These are phyloP conservation scores for Rhodotorula taiwanensis DNA, from an alignment of 768 basidiomycete genomes.

Conservation along the genomic window DNA sequence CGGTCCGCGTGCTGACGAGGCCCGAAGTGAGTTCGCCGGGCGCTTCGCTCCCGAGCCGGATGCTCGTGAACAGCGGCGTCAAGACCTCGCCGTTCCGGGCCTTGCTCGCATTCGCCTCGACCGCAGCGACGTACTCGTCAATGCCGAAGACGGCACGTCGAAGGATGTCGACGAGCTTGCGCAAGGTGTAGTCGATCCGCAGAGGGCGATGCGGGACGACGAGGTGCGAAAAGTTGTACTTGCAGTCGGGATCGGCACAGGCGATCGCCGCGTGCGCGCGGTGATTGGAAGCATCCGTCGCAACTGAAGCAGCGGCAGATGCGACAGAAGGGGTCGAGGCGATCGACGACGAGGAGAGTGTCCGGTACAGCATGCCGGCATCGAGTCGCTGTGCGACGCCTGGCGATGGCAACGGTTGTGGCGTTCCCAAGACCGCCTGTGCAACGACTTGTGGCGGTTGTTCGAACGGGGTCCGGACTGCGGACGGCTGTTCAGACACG, in stretches of 20 bases:
- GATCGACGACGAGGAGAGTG: neutral
- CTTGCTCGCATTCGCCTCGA: slow-evolving; percentile 54
- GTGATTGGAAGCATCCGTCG: neutral
- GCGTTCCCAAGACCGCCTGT: neutral
- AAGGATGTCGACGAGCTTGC: slow-evolving; percentile 16
- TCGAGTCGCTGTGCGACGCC: neutral
- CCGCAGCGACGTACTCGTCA: slow-evolving; percentile 57
- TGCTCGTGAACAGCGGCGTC: slow-evolving; percentile 10
- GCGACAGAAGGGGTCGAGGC: neutral
- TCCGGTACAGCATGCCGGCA: neutral
- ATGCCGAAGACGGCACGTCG: slow-evolving; percentile 5
- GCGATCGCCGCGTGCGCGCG: neutral
- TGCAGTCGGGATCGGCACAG: slow-evolving; percentile 15
- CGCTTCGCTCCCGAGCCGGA: slow-evolving; percentile 1
- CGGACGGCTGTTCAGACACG: no score
- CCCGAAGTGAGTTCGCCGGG: neutral
- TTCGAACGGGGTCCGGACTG: no score
- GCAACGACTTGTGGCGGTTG: neutral
- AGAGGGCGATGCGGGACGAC: neutral
- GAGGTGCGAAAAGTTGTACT: neutral
- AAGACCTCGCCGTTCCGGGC: slow-evolving; percentile 43
- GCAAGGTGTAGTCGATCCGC: slow-evolving; percentile 24
- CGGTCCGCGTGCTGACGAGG: neutral
- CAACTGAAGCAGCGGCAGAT: neutral
- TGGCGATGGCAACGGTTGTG: neutral